Conservation (phyloP, 306 rosid species). For the Gastrolobium villosum region DNA sequence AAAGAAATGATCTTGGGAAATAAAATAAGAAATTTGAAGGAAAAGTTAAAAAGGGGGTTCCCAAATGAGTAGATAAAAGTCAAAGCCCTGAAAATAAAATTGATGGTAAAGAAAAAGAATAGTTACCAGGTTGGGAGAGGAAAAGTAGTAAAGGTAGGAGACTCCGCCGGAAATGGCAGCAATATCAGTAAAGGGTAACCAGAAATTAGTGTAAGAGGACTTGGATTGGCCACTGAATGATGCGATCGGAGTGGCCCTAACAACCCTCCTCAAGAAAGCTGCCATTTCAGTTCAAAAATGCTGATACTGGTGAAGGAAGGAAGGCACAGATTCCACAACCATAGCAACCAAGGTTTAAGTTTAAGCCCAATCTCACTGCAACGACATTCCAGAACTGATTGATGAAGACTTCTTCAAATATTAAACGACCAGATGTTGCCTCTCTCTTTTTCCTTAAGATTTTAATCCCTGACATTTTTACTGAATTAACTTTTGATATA, state of each 20-base stretch:
- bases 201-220: constrained; percentile 51
- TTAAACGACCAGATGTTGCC: constrained; percentile 27
- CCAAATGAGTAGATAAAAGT: not conserved
- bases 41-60: no score
- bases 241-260: constrained; percentile 67
- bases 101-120: not conserved
- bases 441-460: not conserved
- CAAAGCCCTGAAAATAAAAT: not conserved
- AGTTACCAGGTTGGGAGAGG: constrained; percentile 73
- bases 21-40: not conserved
- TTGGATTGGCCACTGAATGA: constrained; percentile 64
- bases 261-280: constrained; percentile 69
- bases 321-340: constrained; percentile 3
- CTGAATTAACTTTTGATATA: not conserved
- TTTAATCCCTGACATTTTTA: not conserved
- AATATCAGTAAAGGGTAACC: constrained; percentile 71
- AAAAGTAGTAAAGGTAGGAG: constrained; percentile 71
- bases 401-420: not conserved
- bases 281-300: constrained; percentile 65
- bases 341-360: constrained; percentile 18
- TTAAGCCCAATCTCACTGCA: no score
- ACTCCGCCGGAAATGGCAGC: constrained; percentile 90
- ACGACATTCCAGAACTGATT: no score
- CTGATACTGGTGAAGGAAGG: not conserved
- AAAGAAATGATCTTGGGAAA: not conserved